These are phyloP conservation scores for Candida nemodendra DNA, from an alignment of 805 yeast genomes.

Conservation along the genomic window DNA sequence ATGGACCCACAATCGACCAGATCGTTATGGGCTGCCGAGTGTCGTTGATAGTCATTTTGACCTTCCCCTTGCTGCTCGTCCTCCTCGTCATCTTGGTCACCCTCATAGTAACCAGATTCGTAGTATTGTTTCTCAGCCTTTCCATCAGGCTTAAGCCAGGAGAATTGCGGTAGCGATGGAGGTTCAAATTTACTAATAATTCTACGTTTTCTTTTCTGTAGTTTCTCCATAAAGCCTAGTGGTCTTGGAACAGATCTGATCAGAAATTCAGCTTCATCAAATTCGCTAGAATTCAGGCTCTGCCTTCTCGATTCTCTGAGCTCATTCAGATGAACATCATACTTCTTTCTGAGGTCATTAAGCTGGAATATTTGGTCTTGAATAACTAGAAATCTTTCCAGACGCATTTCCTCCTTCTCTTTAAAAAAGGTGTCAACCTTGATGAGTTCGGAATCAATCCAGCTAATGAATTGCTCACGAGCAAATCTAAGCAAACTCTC, in stretches of 20 bases:
- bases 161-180: conserved; percentile 40
- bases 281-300: neutral
- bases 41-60: conserved; percentile 1
- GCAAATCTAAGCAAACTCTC: conserved; percentile 35
- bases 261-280: conserved; percentile 8
- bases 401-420: conserved; percentile 56
- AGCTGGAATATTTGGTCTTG: conserved; percentile 68
- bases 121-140: conserved; percentile 32
- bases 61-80: conserved; percentile 7
- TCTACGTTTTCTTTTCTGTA: conserved; percentile 23
- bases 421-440: conserved; percentile 61
- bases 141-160: conserved; percentile 29
- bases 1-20: neutral
- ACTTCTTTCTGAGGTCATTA: conserved; percentile 45
- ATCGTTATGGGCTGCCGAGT: neutral
- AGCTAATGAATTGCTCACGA: conserved; percentile 48
- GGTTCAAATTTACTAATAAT: conserved; percentile 35
- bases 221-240: conserved; percentile 12
- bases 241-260: conserved; percentile 9
- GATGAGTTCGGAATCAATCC: conserved; percentile 61
- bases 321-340: conserved; percentile 16
- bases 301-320: conserved; percentile 9
- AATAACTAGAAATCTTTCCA: conserved; percentile 56
- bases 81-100: conserved; percentile 16
- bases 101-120: conserved; percentile 29